phyloP scores from a whole-genome alignment of 306 rosid genomes.

The Spatholobus suberectus region DNA sequence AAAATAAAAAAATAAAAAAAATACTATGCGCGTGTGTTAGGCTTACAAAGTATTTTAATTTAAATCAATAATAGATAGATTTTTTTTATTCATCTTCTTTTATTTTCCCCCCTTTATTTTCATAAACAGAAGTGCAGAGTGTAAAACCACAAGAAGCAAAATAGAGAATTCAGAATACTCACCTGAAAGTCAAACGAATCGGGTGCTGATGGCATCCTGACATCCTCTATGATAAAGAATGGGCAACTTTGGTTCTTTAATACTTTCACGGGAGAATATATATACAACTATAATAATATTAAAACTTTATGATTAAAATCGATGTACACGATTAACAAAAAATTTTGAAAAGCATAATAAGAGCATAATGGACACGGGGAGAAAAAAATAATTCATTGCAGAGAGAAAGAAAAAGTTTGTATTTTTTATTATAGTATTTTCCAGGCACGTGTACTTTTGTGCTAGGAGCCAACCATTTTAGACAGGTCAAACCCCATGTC shows the following conservation, averaged over 20 bases:
- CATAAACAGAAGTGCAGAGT: too few relatives aligned
- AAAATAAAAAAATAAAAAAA: too few relatives aligned
- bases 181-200: neutral
- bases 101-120: too few relatives aligned
- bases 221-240: neutral
- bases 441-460: neutral
- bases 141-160: too few relatives aligned
- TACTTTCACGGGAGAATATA: neutral
- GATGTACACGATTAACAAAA: neutral
- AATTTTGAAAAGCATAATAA: neutral
- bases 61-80: too few relatives aligned
- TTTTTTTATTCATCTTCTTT: too few relatives aligned
- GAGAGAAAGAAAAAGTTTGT: neutral
- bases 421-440: neutral
- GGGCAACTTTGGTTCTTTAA: constrained; percentile 8
- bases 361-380: neutral
- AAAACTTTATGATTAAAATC: neutral
- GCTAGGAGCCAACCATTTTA: constrained; percentile 30
- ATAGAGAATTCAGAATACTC: neutral
- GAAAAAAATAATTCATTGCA: neutral
- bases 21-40: too few relatives aligned
- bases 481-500: constrained; percentile 15
- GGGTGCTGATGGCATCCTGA: neutral
- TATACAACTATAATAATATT: neutral
- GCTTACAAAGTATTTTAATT: too few relatives aligned